Evolutionary conservation across 2,329 filamentous ascomycete species (phyloP).

Genomic region (Alternaria hordeiaustralica): DNA sequence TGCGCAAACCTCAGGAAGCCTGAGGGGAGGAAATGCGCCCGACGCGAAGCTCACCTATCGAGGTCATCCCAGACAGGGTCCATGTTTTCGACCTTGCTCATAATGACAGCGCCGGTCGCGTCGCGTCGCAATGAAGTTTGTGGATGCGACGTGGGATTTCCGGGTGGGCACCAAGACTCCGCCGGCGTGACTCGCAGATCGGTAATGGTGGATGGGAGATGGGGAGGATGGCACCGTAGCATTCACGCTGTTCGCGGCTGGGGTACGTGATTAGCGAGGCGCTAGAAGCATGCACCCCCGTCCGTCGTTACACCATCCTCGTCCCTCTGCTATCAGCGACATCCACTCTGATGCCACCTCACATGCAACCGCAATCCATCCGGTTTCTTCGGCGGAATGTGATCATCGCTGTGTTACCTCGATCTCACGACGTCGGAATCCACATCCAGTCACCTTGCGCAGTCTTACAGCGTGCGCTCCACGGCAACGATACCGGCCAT

Average conservation of each 20-base stretch:
- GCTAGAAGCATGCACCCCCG: constrained; percentile 26
- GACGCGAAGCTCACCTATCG: constrained; percentile 67
- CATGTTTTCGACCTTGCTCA: constrained; percentile 53
- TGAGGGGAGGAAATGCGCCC: constrained; percentile 16
- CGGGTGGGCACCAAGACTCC: constrained; percentile 36
- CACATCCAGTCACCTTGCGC: constrained; percentile 17
- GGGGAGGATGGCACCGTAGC: constrained; percentile 44
- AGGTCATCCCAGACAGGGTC: constrained; percentile 72
- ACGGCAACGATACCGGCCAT: constrained; percentile 13
- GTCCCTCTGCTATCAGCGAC: constrained; percentile 27
- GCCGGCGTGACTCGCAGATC: constrained; percentile 41
- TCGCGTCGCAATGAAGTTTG: constrained; percentile 15
- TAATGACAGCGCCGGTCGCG: constrained; percentile 59
- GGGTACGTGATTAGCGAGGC: constrained; percentile 27
- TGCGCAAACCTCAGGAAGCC: constrained; percentile 24
- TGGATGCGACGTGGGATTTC: constrained; percentile 29
- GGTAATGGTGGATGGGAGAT: constrained; percentile 39
- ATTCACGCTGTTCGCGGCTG: constrained; percentile 36
- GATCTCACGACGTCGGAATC: constrained; percentile 1
- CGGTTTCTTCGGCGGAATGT: constrained; percentile 15
- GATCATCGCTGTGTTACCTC: constrained; percentile 38
- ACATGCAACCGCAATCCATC: constrained; percentile 28
- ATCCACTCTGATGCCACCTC: constrained; percentile 39
- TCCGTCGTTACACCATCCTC: constrained; percentile 29
- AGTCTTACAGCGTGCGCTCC: constrained; percentile 27